Evolutionary conservation across 805 yeast genomes (phyloP).

Genomic region (Wickerhamomyces strasburgensis): DNA sequence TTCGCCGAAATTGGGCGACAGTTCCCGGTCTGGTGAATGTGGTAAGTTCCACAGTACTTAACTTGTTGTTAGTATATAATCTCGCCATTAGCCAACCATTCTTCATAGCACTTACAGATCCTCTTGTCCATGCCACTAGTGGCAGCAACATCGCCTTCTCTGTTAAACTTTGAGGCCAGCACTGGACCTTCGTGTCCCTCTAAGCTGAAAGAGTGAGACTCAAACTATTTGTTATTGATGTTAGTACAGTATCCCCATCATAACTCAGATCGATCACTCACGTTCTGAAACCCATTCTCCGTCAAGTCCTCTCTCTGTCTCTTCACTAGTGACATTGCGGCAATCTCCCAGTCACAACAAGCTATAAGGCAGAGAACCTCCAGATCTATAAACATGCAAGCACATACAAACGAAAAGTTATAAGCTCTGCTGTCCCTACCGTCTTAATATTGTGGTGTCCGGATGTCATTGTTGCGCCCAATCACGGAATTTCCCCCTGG

Average conservation of each 20-base stretch:
- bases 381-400: background rate
- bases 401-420: background rate
- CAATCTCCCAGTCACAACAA: too few species aligned
- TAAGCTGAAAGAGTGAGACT: conserved; percentile 29
- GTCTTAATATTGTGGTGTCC: conserved; percentile 14
- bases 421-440: too few species aligned
- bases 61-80: conserved; percentile 1
- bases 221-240: conserved; percentile 10
- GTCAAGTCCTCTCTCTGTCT: conserved; percentile 24
- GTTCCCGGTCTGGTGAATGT: conserved; percentile 12
- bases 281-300: conserved; percentile 1
- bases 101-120: conserved; percentile 26
- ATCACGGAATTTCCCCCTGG: conserved; percentile 11
- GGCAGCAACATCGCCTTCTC: conserved; percentile 48
- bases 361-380: background rate
- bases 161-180: conserved; percentile 46
- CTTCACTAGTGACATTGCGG: conserved; percentile 32
- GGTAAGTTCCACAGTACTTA: conserved; percentile 25
- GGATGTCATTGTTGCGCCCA: conserved; percentile 15
- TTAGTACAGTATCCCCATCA: conserved; percentile 1
- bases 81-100: too few species aligned
- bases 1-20: conserved; percentile 37
- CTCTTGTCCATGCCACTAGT: conserved; percentile 58
- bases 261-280: conserved; percentile 3
- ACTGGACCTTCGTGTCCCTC: conserved; percentile 54